Evolutionary conservation across 148 eudicot genomes (phyloP).

Genomic region (Dysphania ambrosioides): DNA sequence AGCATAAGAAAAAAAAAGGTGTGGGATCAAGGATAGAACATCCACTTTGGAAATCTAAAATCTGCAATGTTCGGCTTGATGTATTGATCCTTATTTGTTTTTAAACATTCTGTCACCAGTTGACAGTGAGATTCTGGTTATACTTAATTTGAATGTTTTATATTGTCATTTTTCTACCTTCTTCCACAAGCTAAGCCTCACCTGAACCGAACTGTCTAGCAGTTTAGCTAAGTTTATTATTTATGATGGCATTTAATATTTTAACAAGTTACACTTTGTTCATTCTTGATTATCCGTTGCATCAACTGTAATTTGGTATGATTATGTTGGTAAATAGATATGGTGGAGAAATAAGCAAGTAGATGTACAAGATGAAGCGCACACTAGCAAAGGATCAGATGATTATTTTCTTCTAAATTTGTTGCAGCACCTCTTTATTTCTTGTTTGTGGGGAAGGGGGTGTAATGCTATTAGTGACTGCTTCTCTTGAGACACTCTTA

Average conservation of each 20-base stretch:
- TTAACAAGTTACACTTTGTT: background rate
- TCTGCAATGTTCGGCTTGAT: background rate
- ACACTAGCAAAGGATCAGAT: constrained; percentile 37
- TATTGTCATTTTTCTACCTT: background rate
- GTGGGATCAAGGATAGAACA: background rate
- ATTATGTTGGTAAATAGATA: constrained; percentile 51
- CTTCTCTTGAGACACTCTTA: constrained; percentile 5
- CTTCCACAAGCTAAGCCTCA: background rate
- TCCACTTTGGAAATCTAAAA: background rate
- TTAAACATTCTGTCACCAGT: background rate
- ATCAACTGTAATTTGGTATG: constrained; percentile 28
- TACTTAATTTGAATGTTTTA: background rate
- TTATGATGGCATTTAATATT: background rate
- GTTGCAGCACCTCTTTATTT: background rate
- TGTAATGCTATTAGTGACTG: constrained; percentile 5
- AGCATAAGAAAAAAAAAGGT: background rate
- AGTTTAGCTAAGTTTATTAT: background rate
- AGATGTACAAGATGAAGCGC: constrained; percentile 48
- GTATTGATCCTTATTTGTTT: background rate
- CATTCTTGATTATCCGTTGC: background rate
- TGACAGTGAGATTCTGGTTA: background rate
- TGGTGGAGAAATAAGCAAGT: constrained; percentile 44
- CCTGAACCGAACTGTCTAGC: background rate
- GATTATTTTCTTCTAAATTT: constrained; percentile 20
- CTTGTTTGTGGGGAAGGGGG: background rate